Evolutionary conservation across 148 eudicot genomes (phyloP).

Genomic region (Mesembryanthemum crystallinum): DNA sequence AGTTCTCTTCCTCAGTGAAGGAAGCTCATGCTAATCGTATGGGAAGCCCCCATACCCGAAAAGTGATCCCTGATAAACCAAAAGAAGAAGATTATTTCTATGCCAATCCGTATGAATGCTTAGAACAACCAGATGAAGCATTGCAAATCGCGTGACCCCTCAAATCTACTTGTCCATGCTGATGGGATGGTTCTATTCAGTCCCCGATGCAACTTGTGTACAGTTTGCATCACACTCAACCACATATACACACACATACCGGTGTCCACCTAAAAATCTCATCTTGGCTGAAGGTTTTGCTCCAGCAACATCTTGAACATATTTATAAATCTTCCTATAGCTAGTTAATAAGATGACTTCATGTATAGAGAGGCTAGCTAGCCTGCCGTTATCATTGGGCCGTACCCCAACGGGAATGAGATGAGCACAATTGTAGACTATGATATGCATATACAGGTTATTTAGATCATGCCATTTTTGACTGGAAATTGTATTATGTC

Average conservation of each 20-base stretch:
- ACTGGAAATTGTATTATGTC: not conserved
- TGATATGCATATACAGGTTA: slow-evolving; percentile 25
- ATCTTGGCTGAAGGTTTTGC: slow-evolving; percentile 2
- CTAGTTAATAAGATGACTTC: slow-evolving; percentile 33
- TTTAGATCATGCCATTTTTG: slow-evolving; percentile 11
- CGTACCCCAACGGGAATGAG: slow-evolving; percentile 4
- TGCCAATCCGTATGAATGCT: slow-evolving; percentile 51
- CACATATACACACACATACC: not conserved
- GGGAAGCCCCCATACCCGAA: slow-evolving; percentile 42
- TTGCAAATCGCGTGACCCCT: slow-evolving; percentile 30
- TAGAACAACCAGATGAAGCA: slow-evolving; percentile 32
- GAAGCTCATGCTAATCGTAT: slow-evolving; percentile 44
- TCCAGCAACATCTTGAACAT: slow-evolving; percentile 27
- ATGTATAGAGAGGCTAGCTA: slow-evolving; percentile 37
- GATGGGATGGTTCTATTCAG: slow-evolving; percentile 21
- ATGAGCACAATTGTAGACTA: slow-evolving; percentile 20
- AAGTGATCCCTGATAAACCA: slow-evolving; percentile 42
- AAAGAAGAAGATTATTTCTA: slow-evolving; percentile 60
- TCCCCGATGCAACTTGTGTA: slow-evolving; percentile 28
- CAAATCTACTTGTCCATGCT: slow-evolving; percentile 8
- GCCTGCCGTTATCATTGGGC: too few relatives aligned
- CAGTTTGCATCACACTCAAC: slow-evolving; percentile 22
- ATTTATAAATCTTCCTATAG: slow-evolving; percentile 5
- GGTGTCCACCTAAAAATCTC: not conserved
- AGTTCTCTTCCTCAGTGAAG: slow-evolving; percentile 42